Evolutionary conservation across 305 asterid genomes (phyloP).

Genomic region (Plantago lanceolata): DNA sequence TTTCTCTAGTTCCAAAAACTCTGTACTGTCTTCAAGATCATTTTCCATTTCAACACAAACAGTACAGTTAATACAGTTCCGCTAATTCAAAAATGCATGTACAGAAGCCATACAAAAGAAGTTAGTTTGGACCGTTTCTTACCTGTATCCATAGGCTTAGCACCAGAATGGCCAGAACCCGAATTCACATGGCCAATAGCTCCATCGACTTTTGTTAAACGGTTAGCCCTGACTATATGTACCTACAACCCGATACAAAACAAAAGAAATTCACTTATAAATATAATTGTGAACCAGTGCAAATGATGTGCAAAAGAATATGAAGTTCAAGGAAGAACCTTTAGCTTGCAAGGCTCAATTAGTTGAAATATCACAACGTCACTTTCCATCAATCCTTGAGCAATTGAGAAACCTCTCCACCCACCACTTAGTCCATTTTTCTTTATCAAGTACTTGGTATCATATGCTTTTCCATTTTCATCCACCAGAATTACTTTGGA

Average conservation of each 20-base stretch:
- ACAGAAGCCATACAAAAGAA: background rate
- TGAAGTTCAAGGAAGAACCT: constrained; percentile 25
- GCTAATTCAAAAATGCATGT: too few species aligned
- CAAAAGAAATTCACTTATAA: background rate
- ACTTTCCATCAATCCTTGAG: constrained; percentile 32
- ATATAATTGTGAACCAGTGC: background rate
- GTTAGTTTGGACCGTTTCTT: background rate
- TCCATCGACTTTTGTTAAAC: background rate
- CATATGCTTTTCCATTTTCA: constrained; percentile 34
- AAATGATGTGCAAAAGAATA: background rate
- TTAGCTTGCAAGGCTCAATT: constrained; percentile 36
- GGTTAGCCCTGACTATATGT: background rate
- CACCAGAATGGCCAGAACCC: background rate
- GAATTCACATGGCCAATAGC: background rate
- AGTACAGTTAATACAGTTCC: background rate
- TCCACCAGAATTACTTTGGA: constrained; percentile 35
- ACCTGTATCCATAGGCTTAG: constrained; percentile 9
- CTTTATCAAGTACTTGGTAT: too few species aligned
- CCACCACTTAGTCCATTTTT: constrained; percentile 63
- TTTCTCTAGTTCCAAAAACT: too few species aligned
- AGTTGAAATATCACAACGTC: constrained; percentile 52
- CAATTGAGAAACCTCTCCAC: constrained; percentile 51
- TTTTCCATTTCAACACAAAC: background rate
- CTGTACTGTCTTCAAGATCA: background rate
- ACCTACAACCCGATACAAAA: background rate